Conservation (phyloP, 2,329 filamentous ascomycete species). For the Pyricularia sp. region DNA sequence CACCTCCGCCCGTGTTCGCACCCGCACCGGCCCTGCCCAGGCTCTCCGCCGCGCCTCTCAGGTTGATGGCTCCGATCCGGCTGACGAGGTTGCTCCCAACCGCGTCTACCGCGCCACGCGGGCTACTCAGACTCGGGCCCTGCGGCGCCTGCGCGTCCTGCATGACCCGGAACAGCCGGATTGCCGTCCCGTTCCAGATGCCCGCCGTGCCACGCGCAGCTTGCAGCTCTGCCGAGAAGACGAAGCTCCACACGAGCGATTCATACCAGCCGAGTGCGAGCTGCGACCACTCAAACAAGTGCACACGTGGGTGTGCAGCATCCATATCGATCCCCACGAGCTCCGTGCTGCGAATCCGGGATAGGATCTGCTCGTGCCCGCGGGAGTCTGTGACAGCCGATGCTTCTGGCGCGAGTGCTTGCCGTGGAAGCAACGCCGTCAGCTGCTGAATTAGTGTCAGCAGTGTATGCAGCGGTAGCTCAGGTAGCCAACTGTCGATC, state of each 20-base stretch:
- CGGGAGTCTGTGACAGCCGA: slow-evolving; percentile 12
- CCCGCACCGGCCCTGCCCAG: background rate
- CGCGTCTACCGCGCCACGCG: slow-evolving; percentile 82
- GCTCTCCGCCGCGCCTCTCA: slow-evolving; percentile 34
- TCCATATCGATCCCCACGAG: slow-evolving; percentile 61
- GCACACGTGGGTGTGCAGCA: slow-evolving; percentile 54
- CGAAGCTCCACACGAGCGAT: slow-evolving; percentile 82
- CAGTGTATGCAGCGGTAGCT: slow-evolving; percentile 77
- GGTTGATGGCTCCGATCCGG: slow-evolving; percentile 68
- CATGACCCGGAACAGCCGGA: slow-evolving; percentile 82
- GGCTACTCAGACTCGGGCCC: slow-evolving; percentile 70
- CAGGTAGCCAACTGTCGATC: slow-evolving; percentile 91
- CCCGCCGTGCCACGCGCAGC: slow-evolving; percentile 77
- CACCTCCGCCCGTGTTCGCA: background rate
- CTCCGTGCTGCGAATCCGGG: slow-evolving; percentile 44
- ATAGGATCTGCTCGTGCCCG: slow-evolving; percentile 18
- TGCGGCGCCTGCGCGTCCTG: slow-evolving; percentile 63
- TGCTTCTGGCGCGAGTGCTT: slow-evolving; percentile 30
- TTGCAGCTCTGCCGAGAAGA: slow-evolving; percentile 84
- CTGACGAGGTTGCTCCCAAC: slow-evolving; percentile 84
- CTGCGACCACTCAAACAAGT: slow-evolving; percentile 90
- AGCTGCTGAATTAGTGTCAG: slow-evolving; percentile 62
- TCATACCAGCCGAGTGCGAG: slow-evolving; percentile 92
- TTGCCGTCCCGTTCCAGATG: slow-evolving; percentile 83
- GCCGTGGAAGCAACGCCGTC: slow-evolving; percentile 40